Base-by-base conservation (phyloP, 345 rosid species). In the Ailanthus altissimus region DNA sequence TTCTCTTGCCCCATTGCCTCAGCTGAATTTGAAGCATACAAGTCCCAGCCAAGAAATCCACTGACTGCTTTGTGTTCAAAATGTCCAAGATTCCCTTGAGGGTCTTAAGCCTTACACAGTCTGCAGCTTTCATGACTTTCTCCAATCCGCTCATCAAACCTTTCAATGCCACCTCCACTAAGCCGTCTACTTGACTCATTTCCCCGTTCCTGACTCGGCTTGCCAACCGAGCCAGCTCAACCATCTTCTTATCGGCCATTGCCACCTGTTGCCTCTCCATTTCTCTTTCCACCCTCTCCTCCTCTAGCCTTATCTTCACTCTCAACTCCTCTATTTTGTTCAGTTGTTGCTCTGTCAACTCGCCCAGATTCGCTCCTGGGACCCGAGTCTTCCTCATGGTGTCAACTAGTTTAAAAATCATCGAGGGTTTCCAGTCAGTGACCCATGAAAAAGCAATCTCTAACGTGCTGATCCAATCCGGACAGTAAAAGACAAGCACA, bases 231-330 rank as follows among this genome's bases (percentile, higher is more conserved):
- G 86, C 89, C 54, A 93, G 43, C 84, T 94, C 97, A 6, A 88
- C 85, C 89, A 90, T 83, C 78, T 84, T 90, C 81, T 84, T 57
- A 42, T 88, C 95, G 5, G 90, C 97, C 81, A 94, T 20, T 5
- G 80, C 87, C 51, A 94, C 90, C 78, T 94, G 97, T 77, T 89
- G 94, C 77, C 97, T 83, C 85, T 93, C 98, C 95, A 91, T 87
- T 53, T 90, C 94, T 79, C 91, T 84, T 79, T 94, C 97, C 71
- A 88, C 88, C 74, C 79, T 91, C 80, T 86, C 91, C 81, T 91
- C 93, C 77, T 94, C 94, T 5, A 81, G 47, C 83, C 82, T 87
- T 40, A 89, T 85, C 87, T 79, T 88, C 80, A 72, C 50, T 76
- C 91, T 86, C 77, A 91, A 66, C 77, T 81, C 83, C 77, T 91